phyloP scores from a whole-genome alignment of 257 asterid genomes.

The Craterostigma plantagineum region DNA sequence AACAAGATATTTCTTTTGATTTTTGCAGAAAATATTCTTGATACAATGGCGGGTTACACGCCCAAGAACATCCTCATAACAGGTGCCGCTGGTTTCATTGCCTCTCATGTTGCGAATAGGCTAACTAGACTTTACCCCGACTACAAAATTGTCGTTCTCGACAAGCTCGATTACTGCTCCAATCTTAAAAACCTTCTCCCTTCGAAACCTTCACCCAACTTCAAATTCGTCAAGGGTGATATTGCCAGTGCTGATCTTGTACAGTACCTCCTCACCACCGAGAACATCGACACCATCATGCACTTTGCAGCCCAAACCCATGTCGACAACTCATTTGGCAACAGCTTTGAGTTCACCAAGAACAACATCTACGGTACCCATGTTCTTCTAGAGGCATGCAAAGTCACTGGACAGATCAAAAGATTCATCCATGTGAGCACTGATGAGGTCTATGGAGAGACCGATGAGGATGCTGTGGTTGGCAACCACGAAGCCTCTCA shows the following conservation, averaged over 20 bases:
- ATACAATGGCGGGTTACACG: conserved; percentile 24
- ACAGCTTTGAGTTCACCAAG: conserved; percentile 62
- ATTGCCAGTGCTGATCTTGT: conserved; percentile 64
- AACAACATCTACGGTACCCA: conserved; percentile 65
- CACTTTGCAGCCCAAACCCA: conserved; percentile 75
- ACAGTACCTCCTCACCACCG: conserved; percentile 52
- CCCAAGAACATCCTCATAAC: conserved; percentile 63
- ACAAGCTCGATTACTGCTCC: conserved; percentile 62
- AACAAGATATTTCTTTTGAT: too few species aligned
- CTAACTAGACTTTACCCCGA: conserved; percentile 42
- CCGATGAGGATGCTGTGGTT: conserved; percentile 62
- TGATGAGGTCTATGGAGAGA: conserved; percentile 63
- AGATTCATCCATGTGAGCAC: conserved; percentile 70
- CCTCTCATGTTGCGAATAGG: conserved; percentile 63
- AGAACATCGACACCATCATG: conserved; percentile 60
- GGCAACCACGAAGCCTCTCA: conserved; percentile 71
- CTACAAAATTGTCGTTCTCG: conserved; percentile 57
- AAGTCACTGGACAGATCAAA: conserved; percentile 54
- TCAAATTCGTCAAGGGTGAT: conserved; percentile 57
- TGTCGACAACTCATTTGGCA: conserved; percentile 58
- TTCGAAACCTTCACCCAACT: conserved; percentile 33
- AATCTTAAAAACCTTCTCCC: conserved; percentile 42
- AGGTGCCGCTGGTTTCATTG: conserved; percentile 65
- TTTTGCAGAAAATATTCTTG: conserved; percentile 9
- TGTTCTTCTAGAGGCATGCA: conserved; percentile 60